Base-by-base conservation (phyloP, 768 basidiomycete species). In the Lyophyllum atratum region DNA sequence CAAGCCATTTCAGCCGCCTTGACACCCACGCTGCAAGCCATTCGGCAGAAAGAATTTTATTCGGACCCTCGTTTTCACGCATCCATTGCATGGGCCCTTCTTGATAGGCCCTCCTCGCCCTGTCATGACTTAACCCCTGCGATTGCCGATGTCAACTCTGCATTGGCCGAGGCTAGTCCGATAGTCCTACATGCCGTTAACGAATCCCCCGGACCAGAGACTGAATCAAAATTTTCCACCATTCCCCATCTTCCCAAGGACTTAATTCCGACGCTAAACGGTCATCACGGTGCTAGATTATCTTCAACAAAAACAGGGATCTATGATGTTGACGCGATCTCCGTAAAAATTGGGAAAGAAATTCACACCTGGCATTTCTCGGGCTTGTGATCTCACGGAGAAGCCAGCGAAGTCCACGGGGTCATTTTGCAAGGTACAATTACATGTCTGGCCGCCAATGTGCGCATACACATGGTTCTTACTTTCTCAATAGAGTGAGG, bases 21-120 rank as follows among this genome's bases (percentile, higher is more conserved):
- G 40, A 76, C 80, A 4, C 87, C 89, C 1, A 74, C 78, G 7
- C 73, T 96, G 45, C 73, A 73, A 26, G 67, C 70, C 3, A 74
- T 92, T 31, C 86, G 87, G 52, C 89, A 95, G 62, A 86, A 87
- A 60, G 80, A 82, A 54, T 97, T 92, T 71, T 96, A 98, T 72
- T 65, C 75, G 31, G 74, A 83, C 28, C 93, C 95, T 19, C 84
- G 87, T 44, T 97, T 95, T 66, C 95, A 98, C 67, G 82, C 90
- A 12, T 95, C 93, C 2, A 85, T 97, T 53, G 93, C 86, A 10
- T 97, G 95, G 95, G 85, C 87, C 14, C 77, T 93, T 43, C 81
- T 93, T 49, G 76, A 83, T 64, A 61, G 54, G 29, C 43, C 56
- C 9, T 8, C 52, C 9, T 21, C 53, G 19, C 10, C 48, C 39